Percentiles rank a stretch among this genome's conserved stretches.
These are phyloP conservation scores for Cyclotella baltica DNA, from an alignment of 108 stramenopile species.

Conservation along the genomic window DNA sequence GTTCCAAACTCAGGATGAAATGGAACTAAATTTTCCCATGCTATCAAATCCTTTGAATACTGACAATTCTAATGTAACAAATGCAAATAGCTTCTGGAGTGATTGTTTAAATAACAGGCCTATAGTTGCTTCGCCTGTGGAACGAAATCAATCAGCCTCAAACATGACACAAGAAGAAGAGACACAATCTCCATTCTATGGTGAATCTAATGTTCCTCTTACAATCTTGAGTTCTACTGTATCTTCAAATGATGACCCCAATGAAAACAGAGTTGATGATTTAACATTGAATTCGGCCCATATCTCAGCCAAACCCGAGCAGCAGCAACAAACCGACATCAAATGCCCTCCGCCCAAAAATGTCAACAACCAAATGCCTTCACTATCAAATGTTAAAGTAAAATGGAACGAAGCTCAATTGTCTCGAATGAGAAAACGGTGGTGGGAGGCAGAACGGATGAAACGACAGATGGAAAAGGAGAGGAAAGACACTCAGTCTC, in stretches of 20 bases:
- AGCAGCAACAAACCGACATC: neutral
- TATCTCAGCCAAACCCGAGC: neutral
- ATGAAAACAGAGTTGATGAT: neutral
- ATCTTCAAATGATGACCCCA: neutral
- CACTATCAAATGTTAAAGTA: conserved; percentile 29
- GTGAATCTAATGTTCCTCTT: neutral
- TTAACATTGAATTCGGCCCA: too few species aligned
- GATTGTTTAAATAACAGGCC: neutral
- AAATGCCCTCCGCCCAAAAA: neutral
- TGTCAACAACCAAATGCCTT: neutral
- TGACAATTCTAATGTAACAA: neutral
- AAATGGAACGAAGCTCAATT: conserved; percentile 42
- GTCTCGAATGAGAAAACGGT: conserved; percentile 45
- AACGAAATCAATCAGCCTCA: neutral
- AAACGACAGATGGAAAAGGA: conserved; percentile 6
- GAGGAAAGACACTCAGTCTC: neutral
- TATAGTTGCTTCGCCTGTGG: neutral
- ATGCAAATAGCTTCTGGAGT: neutral
- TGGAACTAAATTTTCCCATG: conserved; percentile 1
- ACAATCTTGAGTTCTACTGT: neutral
- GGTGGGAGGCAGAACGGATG: conserved; percentile 46
- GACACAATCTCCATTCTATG: too few species aligned
- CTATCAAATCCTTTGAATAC: neutral
- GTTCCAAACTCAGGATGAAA: too few species aligned
- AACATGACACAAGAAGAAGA: neutral